Base-by-base conservation (phyloP, 352 stramenopile genomes). In the Phytophthora citrophthora region DNA sequence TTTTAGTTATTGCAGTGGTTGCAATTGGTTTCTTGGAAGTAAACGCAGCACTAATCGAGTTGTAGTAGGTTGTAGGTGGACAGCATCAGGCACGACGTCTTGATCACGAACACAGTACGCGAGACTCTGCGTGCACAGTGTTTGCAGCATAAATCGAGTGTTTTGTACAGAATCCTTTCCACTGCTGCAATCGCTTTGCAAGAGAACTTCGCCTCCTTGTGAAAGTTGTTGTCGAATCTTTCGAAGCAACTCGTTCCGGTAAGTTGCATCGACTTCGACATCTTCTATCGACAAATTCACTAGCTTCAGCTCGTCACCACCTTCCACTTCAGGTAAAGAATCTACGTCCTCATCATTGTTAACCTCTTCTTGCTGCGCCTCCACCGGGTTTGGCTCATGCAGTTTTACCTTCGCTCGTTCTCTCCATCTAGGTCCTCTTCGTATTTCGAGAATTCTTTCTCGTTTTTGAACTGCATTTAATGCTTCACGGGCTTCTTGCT, bases 81-180 rank as follows among this genome's bases (percentile, higher is more conserved):
- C 23, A 4, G 5, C 24, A 4, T 67, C 46, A 15, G 81, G 78
- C 2, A 86, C 50, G 15, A 88, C n/a, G 16, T 76, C 62, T 57
- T 90, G 81, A 39, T 81, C 70, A 9, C 56, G 68, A 1, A 41
- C 16, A 39, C 81, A 90, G 38, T 81, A 83, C 2, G 72, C 46
- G 8, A 90, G 56, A 53, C 74, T 88, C 41, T 77, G 67, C 1
- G 72, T 60, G 26, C 81, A 90, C 7, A 90, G 64, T n/a, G 70
- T 76, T 62, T 90, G 81, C 45, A 88, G 32, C 55, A 76, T 70
- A 34, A 87, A 46, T 16, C 70, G 73, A 11, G 63, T 61, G 20
- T 63, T 68, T 5, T 52, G 43, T 10, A 71, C 24, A 0, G 15
- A 49, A 4, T 39, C 57, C 1, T 51, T 49, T 9, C 31, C 24